Base-by-base conservation (phyloP, 495 filamentous ascomycete genomes). In the Hyaloscypha bicolor region DNA sequence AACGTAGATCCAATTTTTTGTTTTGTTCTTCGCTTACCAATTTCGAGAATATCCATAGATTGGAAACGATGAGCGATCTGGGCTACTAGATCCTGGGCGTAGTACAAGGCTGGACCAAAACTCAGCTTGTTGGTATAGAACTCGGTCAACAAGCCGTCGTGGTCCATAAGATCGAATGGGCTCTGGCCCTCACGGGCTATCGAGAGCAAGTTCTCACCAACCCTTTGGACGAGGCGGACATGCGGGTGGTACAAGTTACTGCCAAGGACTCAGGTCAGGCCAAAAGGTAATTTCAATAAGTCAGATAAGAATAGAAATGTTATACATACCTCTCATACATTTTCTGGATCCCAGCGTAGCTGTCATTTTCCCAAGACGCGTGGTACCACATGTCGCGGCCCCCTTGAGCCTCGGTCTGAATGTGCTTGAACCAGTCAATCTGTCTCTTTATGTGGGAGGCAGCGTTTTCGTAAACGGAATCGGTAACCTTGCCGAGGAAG, bases 11-110 rank as follows among this genome's bases (percentile, higher is more conserved):
- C 25, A 25, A 25, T 25, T 25, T 25, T 25, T 25, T 25, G 25
- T 25, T 25, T 25, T 25, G 25, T 25, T 25, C 25, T 25, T 25
- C 25, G 25, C 25, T 25, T 25, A 58, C 55, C 76, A 60, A 66
- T 42, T 33, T 66, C 64, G 21, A 66, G 39, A 5, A 68, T 35
- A 16, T 79, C 76, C 69, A 85, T 74, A 21, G 74, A 67, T 0
- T 80, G 81, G 35, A 79, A 78, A 9, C 80, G 75, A 48, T 82
- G 78, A 3, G 67, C 74, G 14, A 87, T 75, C 53, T 80, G 79
- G 22, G 48, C 65, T 29, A 76, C 71, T 16, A 76, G 32, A 2
- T n/a, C 8, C 19, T 55, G 51, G 9, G 8, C 9, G 25, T 55
- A 55, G 51, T 21, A 29, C 9, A 6, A 55, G 6, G 51, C 51